phyloP scores from a whole-genome alignment of 805 yeast genomes.

The Saccharomycopsis sp. region DNA sequence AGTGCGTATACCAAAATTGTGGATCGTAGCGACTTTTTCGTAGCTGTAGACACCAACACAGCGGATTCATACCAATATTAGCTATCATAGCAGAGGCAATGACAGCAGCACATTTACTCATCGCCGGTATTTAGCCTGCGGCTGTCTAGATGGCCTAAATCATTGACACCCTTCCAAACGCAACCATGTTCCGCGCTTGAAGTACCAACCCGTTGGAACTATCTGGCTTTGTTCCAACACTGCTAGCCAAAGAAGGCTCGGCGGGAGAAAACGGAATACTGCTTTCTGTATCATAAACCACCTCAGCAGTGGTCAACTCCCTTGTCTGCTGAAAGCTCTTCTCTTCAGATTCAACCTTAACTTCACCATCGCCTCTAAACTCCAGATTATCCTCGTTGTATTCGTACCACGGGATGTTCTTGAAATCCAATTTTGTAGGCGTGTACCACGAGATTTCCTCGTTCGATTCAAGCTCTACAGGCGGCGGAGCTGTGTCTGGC shows the following conservation, averaged over 20 bases:
- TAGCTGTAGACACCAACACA: too few species aligned
- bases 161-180: background rate
- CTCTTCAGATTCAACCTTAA: conserved; percentile 25
- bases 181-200: conserved; percentile 17
- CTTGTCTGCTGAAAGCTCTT: conserved; percentile 24
- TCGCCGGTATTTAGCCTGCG: too few species aligned
- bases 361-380: conserved; percentile 27
- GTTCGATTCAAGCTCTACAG: conserved; percentile 15
- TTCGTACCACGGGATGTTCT: conserved; percentile 9
- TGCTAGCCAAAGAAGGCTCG: conserved; percentile 24
- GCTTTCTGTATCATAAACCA: conserved; percentile 18
- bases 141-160: too few species aligned
- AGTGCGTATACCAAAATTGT: too few species aligned
- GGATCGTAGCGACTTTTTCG: too few species aligned
- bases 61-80: too few species aligned
- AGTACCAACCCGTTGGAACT: conserved; percentile 14
- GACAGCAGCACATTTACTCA: too few species aligned
- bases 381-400: conserved; percentile 22
- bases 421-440: conserved; percentile 23
- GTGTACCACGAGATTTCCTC: conserved; percentile 22
- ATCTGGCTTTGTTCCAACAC: conserved; percentile 14
- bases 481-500: too few species aligned
- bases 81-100: too few species aligned
- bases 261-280: conserved; percentile 23
- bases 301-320: conserved; percentile 24